A percentile compares a stretch with the other conserved stretches of the same genome.
These are phyloP conservation scores for Colletotrichum sp. DNA, from an alignment of 2,329 filamentous ascomycete genomes.

Conservation along the genomic window DNA sequence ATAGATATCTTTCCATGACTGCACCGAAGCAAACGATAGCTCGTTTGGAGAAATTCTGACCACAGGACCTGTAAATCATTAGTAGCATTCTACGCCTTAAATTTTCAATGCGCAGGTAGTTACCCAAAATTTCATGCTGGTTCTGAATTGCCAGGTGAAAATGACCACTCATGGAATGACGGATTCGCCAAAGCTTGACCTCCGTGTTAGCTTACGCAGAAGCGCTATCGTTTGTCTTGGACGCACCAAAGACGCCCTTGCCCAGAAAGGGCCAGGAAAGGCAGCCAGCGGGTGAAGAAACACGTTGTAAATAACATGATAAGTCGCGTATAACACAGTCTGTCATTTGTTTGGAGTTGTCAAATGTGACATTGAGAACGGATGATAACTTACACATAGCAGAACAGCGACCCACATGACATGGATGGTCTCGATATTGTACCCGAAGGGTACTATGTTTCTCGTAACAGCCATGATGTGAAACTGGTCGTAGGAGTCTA, in stretches of 20 bases:
- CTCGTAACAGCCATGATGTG: neutral
- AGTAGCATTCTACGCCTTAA: neutral
- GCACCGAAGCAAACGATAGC: constrained; percentile 43
- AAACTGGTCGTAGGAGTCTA: neutral
- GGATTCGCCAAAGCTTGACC: constrained; percentile 36
- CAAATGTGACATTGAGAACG: neutral
- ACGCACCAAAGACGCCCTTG: neutral
- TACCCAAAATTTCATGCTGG: constrained; percentile 1
- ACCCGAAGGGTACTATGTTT: neutral
- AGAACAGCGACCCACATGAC: neutral
- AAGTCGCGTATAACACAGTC: neutral
- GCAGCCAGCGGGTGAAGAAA: neutral
- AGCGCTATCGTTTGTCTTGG: neutral
- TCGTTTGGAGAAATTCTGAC: constrained; percentile 52
- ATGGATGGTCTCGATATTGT: neutral
- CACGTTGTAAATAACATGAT: neutral
- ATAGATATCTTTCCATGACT: constrained; percentile 46
- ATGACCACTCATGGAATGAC: constrained; percentile 26
- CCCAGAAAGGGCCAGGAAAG: neutral
- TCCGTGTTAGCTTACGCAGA: neutral
- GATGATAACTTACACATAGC: neutral
- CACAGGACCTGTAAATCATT: constrained; percentile 39
- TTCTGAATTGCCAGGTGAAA: constrained; percentile 30
- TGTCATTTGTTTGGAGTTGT: neutral
- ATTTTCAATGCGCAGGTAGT: neutral